Evolutionary conservation across 441 rosid genomes (phyloP).

Genomic region (Corymbia citriodora): DNA sequence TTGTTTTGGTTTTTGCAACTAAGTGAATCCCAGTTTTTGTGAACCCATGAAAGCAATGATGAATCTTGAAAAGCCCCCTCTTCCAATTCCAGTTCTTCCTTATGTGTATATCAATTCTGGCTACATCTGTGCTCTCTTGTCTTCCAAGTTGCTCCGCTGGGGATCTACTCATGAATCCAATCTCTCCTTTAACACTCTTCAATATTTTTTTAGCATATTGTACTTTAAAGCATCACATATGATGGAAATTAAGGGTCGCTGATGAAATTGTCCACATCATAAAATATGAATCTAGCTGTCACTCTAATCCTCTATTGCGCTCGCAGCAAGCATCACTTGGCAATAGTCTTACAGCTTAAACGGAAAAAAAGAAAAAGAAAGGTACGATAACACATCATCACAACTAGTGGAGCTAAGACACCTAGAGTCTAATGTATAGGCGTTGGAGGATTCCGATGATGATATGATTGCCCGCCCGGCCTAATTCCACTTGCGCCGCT

Average conservation of each 20-base stretch:
- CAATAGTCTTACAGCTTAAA: not conserved
- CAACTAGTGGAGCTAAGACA: too few species aligned
- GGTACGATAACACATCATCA: not conserved
- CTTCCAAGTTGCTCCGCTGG: not conserved
- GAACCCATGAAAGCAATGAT: not conserved
- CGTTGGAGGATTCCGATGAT: too few species aligned
- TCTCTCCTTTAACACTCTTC: not conserved
- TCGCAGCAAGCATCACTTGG: not conserved
- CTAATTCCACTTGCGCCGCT: not conserved
- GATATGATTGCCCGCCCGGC: too few species aligned
- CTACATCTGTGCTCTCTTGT: not conserved
- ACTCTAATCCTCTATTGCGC: not conserved
- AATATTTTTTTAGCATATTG: too few species aligned
- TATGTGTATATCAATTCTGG: not conserved
- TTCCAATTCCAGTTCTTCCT: not conserved
- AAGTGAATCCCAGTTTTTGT: not conserved
- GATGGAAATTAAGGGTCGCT: not conserved
- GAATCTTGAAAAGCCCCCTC: not conserved
- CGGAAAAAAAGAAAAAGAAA: not conserved
- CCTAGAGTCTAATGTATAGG: too few species aligned
- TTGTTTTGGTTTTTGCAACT: too few species aligned
- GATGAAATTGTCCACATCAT: not conserved
- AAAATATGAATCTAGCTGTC: not conserved
- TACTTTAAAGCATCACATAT: not conserved
- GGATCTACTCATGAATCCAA: not conserved